These are phyloP conservation scores for Fusarium pininemorale DNA, from an alignment of 2,329 filamentous ascomycete genomes.

Conservation along the genomic window DNA sequence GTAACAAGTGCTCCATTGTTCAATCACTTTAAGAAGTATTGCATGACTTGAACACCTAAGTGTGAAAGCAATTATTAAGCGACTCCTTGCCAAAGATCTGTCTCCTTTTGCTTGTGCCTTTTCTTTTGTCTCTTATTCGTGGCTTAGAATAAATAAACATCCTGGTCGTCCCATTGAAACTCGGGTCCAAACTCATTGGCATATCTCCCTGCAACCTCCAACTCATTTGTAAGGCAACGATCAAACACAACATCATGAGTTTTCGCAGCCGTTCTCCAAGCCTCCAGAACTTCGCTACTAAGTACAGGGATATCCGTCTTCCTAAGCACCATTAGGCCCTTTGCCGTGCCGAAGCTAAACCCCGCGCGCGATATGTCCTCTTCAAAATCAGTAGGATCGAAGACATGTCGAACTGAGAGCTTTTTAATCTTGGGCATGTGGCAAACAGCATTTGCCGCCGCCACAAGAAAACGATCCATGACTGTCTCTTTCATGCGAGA, in stretches of 20 bases:
- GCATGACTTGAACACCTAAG: accelerated
- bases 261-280: accelerated
- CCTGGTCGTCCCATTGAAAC: neutral
- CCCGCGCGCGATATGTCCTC: neutral
- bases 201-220: neutral
- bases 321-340: neutral
- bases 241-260: neutral
- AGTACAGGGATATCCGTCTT: neutral
- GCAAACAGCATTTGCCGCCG: neutral
- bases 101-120: neutral
- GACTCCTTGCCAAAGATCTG: neutral
- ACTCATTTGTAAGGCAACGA: neutral
- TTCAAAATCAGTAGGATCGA: neutral
- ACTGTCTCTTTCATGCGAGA: neutral
- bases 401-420: neutral
- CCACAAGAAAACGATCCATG: neutral
- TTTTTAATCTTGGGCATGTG: neutral
- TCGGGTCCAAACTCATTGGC: neutral
- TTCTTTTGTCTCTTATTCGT: accelerated
- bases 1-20: no score
- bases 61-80: accelerated
- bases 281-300: neutral
- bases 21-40: neutral
- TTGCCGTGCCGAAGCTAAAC: neutral
- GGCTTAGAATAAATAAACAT: neutral